These are phyloP conservation scores for Fusarium proliferatum DNA, from an alignment of 2,329 filamentous ascomycete species.

Conservation along the genomic window DNA sequence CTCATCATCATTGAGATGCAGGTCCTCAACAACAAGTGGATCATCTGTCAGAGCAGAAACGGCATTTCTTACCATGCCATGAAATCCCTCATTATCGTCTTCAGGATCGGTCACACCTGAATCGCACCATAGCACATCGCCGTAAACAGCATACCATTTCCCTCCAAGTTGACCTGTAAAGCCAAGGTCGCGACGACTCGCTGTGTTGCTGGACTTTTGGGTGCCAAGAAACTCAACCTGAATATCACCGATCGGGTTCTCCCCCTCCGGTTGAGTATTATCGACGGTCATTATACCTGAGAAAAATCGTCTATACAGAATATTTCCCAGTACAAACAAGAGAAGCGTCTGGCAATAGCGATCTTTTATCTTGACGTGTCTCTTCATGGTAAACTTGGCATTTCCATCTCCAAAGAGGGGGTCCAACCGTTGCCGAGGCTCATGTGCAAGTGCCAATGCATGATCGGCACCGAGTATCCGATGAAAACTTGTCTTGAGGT, in stretches of 20 bases:
- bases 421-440: constrained; percentile 9
- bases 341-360: fast-evolving
- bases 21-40: constrained; percentile 50
- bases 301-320: fast-evolving
- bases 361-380: not conserved
- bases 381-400: not conserved
- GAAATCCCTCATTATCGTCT: constrained; percentile 48
- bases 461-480: constrained; percentile 5
- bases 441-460: constrained; percentile 18
- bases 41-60: constrained; percentile 50
- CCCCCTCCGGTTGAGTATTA: constrained; percentile 52
- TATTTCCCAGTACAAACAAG: fast-evolving
- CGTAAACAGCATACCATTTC: constrained; percentile 54
- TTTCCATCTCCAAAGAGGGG: not conserved
- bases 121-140: constrained; percentile 49
- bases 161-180: constrained; percentile 51
- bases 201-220: constrained; percentile 52
- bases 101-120: constrained; percentile 48
- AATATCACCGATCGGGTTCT: constrained; percentile 48
- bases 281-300: constrained; percentile 38
- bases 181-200: constrained; percentile 52
- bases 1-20: constrained; percentile 50
- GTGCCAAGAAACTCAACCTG: constrained; percentile 49
- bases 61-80: constrained; percentile 55
- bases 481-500: not conserved